Percentiles rank a stretch among this genome's conserved stretches.
These are phyloP conservation scores for Cryptomeria japonica DNA, from an alignment of 75 land plant species.

Conservation along the genomic window DNA sequence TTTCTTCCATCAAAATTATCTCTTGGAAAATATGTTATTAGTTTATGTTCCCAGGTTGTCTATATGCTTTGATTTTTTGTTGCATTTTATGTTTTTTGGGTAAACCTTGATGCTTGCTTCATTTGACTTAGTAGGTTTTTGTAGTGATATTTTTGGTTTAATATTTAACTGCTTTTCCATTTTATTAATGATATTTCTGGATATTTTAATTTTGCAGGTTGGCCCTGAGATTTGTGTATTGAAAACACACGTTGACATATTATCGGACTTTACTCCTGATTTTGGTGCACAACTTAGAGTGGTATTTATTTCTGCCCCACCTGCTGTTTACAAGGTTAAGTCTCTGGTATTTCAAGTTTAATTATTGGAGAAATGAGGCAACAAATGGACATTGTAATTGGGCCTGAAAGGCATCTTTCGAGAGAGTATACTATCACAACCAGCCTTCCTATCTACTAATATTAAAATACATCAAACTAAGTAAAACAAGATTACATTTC, in stretches of 20 bases:
- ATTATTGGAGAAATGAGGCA: not conserved
- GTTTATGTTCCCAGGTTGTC: not conserved
- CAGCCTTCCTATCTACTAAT: not conserved
- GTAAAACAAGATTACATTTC: not conserved
- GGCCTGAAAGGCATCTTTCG: not conserved
- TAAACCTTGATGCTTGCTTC: not conserved
- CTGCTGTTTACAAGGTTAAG: not conserved
- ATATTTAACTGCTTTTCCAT: not conserved
- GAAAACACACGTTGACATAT: constrained; percentile 96
- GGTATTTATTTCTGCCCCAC: constrained; percentile 26
- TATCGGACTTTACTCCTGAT: constrained; percentile 87
- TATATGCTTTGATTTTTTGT: not conserved
- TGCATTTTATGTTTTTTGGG: not conserved
- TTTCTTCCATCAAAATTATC: not conserved
- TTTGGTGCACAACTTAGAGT: constrained; percentile 78
- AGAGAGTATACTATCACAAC: not conserved
- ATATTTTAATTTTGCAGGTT: constrained; percentile 52
- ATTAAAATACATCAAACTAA: not conserved
- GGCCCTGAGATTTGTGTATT: constrained; percentile 92
- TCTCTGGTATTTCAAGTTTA: not conserved
- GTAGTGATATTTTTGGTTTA: not conserved
- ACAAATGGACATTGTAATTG: not conserved
- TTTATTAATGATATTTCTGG: not conserved
- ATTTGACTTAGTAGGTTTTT: not conserved
- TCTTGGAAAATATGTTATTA: not conserved